Evolutionary conservation across 2,329 filamentous ascomycete species (phyloP).

Genomic region (Monosporascus ibericus): DNA sequence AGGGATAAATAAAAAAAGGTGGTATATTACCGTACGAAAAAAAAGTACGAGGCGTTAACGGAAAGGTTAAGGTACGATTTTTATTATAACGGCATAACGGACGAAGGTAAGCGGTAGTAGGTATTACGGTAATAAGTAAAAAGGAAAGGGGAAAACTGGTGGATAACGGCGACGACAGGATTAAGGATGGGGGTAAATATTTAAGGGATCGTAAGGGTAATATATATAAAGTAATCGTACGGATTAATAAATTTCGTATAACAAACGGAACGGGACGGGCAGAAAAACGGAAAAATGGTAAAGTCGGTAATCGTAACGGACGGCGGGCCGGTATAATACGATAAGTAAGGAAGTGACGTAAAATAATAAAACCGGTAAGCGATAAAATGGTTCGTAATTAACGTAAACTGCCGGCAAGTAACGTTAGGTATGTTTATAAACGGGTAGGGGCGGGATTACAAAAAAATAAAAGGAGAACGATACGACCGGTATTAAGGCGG

Average conservation of each 20-base stretch:
- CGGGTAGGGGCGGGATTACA: too few relatives aligned
- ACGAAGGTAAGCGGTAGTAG: neutral
- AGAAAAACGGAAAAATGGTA: neutral
- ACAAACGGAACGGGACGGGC: neutral
- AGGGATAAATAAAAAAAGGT: too few relatives aligned
- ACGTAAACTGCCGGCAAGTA: neutral
- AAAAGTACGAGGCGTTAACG: neutral
- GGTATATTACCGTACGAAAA: too few relatives aligned
- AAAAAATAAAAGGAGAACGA: too few relatives aligned
- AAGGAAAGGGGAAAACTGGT: too few relatives aligned
- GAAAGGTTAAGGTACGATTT: neutral
- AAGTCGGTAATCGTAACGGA: neutral
- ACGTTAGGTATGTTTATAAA: too few relatives aligned
- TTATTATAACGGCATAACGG: neutral
- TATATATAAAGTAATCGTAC: neutral
- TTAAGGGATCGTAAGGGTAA: neutral
- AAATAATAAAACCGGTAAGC: neutral
- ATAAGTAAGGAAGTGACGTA: neutral
- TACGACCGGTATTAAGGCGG: too few relatives aligned
- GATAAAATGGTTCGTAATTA: neutral
- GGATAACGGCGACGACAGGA: neutral
- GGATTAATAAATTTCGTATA: neutral
- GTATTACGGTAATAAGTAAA: too few relatives aligned
- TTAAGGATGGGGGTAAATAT: neutral
- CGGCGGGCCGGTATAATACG: neutral